Conservation (phyloP, 2,329 filamentous ascomycete species). For the Myriosclerotinia scirpicola region DNA sequence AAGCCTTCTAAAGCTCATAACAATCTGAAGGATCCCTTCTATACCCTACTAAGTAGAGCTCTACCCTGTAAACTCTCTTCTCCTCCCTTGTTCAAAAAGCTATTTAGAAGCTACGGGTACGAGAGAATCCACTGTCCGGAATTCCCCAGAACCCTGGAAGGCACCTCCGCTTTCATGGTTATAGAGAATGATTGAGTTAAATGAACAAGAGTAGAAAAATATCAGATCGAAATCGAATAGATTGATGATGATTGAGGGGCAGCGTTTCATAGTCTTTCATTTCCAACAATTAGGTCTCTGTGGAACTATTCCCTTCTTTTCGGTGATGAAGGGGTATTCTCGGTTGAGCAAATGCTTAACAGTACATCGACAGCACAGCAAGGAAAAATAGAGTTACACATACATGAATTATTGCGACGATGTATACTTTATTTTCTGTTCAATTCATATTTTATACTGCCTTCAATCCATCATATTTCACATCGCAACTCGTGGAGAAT, state of each 20-base stretch:
- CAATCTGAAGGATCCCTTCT: slow-evolving; percentile 11
- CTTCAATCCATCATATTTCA: background rate
- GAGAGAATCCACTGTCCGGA: slow-evolving; percentile 18
- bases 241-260: slow-evolving; percentile 13
- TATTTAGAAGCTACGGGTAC: slow-evolving; percentile 10
- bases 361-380: background rate
- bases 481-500: background rate
- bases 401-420: background rate
- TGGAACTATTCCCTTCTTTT: background rate
- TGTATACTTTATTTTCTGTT: background rate
- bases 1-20: slow-evolving; percentile 8
- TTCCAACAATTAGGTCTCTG: background rate
- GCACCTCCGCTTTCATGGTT: slow-evolving; percentile 1
- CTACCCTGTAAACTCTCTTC: slow-evolving; percentile 7
- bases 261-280: slow-evolving; percentile 16
- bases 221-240: background rate
- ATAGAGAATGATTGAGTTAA: slow-evolving; percentile 4
- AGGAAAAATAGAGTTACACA: background rate
- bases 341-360: slow-evolving; percentile 10
- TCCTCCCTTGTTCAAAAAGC: slow-evolving; percentile 10
- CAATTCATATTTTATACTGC: background rate
- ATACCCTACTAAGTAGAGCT: background rate
- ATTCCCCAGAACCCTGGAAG: slow-evolving; percentile 22
- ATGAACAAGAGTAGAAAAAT: background rate
- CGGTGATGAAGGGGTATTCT: slow-evolving; percentile 14